Evolutionary conservation across 768 basidiomycete genomes (phyloP).

Genomic region (Infundibulicybe gibba): DNA sequence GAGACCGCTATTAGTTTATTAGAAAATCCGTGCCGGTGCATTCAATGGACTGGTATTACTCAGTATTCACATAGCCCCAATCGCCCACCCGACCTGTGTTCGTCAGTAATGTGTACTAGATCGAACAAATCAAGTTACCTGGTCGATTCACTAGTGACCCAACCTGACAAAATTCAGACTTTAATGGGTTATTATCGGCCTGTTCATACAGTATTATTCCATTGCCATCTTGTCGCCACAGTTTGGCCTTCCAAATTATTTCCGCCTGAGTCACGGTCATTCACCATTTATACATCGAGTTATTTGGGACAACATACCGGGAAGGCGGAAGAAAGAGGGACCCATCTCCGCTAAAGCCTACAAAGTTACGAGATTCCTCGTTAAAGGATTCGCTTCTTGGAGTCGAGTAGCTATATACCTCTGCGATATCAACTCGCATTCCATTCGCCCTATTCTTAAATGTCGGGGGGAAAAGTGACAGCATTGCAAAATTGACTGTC

Average conservation of each 20-base stretch:
- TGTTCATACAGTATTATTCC: slow-evolving; percentile 47
- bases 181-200: background rate
- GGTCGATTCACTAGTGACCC: slow-evolving; percentile 54
- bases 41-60: slow-evolving; percentile 35
- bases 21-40: slow-evolving; percentile 6
- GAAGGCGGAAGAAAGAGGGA: slow-evolving; percentile 59
- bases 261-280: slow-evolving; percentile 28
- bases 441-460: slow-evolving; percentile 57
- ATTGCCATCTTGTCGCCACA: slow-evolving; percentile 49
- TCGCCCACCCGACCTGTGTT: slow-evolving; percentile 47
- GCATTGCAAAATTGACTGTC: slow-evolving; percentile 51
- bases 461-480: slow-evolving; percentile 66
- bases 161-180: slow-evolving; percentile 4
- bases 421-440: slow-evolving; percentile 53
- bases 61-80: slow-evolving; percentile 61
- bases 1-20: slow-evolving; percentile 16
- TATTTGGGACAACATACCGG: slow-evolving; percentile 22
- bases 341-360: slow-evolving; percentile 49
- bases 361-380: no score
- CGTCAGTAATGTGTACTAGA: background rate
- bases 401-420: slow-evolving; percentile 23
- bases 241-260: slow-evolving; percentile 61
- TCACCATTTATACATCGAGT: background rate
- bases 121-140: slow-evolving; percentile 12
- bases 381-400: no score